These are phyloP conservation scores for Eutrema japonicum DNA, from an alignment of 345 rosid genomes.

Conservation along the genomic window DNA sequence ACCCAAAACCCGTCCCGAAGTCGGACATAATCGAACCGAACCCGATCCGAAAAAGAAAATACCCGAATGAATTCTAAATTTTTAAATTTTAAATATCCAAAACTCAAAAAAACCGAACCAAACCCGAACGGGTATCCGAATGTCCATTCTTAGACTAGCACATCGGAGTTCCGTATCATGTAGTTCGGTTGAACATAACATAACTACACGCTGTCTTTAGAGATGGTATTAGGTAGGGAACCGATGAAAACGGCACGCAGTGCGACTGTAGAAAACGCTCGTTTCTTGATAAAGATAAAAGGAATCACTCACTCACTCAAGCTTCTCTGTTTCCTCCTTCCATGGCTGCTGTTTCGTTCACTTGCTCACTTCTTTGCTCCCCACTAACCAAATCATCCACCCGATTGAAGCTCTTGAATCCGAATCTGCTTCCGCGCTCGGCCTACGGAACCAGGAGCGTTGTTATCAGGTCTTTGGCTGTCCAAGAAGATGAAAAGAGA, in stretches of 20 bases:
- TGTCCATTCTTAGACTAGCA: no score
- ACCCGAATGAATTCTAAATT: no score
- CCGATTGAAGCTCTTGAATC: conserved; percentile 29
- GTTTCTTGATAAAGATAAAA: conserved; percentile 33
- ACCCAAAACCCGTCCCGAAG: no score
- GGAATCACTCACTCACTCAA: neutral
- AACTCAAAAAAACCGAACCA: no score
- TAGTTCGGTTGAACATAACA: neutral
- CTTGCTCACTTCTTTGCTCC: conserved; percentile 41
- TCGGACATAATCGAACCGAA: no score
- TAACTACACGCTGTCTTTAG: conserved; percentile 6
- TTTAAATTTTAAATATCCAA: no score
- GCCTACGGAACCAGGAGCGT: conserved; percentile 41
- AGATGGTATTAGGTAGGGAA: no score
- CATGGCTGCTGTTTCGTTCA: conserved; percentile 47
- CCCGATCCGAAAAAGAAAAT: no score
- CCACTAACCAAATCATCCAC: conserved; percentile 37
- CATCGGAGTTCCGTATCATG: neutral
- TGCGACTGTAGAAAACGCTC: neutral
- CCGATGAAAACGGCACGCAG: conserved; percentile 8
- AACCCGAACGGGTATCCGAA: no score
- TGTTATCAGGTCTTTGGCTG: conserved; percentile 42
- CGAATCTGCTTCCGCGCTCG: conserved; percentile 25
- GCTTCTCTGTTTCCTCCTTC: conserved; percentile 17
- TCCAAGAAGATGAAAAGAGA: conserved; percentile 43